Base-by-base conservation (phyloP, 192 early-diverging fungal genomes). In the Podochytrium sp. region DNA sequence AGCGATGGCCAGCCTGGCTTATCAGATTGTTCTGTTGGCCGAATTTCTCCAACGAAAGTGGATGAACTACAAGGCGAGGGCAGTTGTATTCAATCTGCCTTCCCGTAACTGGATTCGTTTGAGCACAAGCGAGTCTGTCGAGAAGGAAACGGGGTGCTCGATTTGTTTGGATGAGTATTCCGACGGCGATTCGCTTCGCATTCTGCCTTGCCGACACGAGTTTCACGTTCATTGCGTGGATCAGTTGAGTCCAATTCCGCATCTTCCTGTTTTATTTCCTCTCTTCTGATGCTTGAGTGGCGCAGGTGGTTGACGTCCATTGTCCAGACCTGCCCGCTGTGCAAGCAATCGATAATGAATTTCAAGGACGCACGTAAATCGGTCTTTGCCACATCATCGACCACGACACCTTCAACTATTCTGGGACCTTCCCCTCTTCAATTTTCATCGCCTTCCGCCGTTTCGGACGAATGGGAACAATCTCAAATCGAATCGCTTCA, bases 131-230 rank as follows among this genome's bases (percentile, higher is more conserved):
- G 23, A 70, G n/a, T 7, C n/a, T 47, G 23, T 18, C 47, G 12
- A 42, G 70, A 71, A 52, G 38, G 65, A 59, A 38, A 40, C 43
- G 91, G 91, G 90, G 41, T 99, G 97, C 79, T 89, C 91, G 3
- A 97, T 99, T 32, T 99, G 97, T 81, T 80, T 99, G 66, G 96
- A 97, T 7, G 93, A 96, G 58, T 98, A 92, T 84, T 79, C 83
- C 18, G 88, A 91, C 69, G 92, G 90, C 25, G 91, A 94, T 20
- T 85, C 90, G 70, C 74, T 96, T 27, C 79, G 95, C 14, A 84
- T 92, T 10, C 78, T 99, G 50, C 92, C 92, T 5, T 99, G 97
- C 79, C 84, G 78, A 49, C 97, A 99, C 75, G 86, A 93, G 69
- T 98, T 93, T 72, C 97, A 99, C 74, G 83, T 88, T 23, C 77